Base-by-base conservation (phyloP, 768 basidiomycete genomes). In the Hericium coralloides region DNA sequence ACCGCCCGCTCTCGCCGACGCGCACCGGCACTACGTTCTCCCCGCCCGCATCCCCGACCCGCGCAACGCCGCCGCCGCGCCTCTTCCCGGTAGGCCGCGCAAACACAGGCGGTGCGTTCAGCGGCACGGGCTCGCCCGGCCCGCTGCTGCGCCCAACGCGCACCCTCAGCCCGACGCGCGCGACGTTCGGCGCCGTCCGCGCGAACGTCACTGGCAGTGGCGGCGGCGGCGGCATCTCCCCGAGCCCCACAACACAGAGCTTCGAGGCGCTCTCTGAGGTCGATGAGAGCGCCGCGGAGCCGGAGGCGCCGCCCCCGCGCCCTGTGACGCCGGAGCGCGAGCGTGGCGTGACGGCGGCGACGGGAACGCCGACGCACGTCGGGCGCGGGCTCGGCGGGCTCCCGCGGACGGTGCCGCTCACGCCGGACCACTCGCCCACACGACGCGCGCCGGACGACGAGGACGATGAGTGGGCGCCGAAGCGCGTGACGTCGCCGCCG, bases 351-450 rank as follows among this genome's bases (percentile, higher is more conserved):
- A 59, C 20, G 6, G 8, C 37, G 17, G 66, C 60, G 41, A 67
- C 63, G 7, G 66, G 67, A 12, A 69, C 71, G 2, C 65, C 71
- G 15, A 75, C 81, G 14, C 76, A 82, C 53, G 75, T 72, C 12
- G 78, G 77, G 6, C 75, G 81, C 39, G 73, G 67, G 3, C 67
- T 74, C 41, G 74, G 74, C 3, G 78, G 72, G 25, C 69, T 83
- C 26, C 81, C 82, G 12, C 79, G 82, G 15, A 84, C 83, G 6
- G 74, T 84, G 23, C 76, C 74, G 17, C 65, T 68, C 18, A 71
- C 67, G 55, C 59, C 63, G 18, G 60, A 55, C 9, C 53, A 20
- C 17, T 52, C 52, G 20, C 56, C 55, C 20, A 23, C 57, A 17
- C 26, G 22, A 9, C 52, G 38, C 26, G 43, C 55, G 5, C 47